Evolutionary conservation across 2,329 filamentous ascomycete species (phyloP), one percentile per base, ranked within the genome.

Genomic region (Hypoxylon sp.): DNA sequence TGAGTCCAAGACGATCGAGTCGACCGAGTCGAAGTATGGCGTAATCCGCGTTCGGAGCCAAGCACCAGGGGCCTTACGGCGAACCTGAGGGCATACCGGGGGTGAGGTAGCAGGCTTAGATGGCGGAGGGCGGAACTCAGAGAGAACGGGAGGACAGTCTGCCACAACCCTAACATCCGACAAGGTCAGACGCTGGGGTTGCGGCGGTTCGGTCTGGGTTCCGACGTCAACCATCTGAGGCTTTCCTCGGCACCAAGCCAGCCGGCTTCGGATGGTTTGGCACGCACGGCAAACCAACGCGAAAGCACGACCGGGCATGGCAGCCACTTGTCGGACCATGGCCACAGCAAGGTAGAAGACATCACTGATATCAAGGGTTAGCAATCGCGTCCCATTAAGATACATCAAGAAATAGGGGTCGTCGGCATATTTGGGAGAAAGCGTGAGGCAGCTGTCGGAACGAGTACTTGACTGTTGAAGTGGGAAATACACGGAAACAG

Each of bases 141-240:
- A 26, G 7, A 6, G 48, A 22, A 24, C 12, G 9, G 16, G 12
- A n/a, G 14, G 30, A n/a, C 24, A 20, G 2, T 28, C 45, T 3
- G 22, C 26, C n/a, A 40, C 11, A 16, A 45, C 45, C 36, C 20
- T 50, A 12, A 48, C 20, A 8, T 36, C 36, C 4, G 16, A 42
- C 40, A n/a, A 45, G 38, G 36, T 20, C 7, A 40, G 36, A 20
- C 20, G 36, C 20, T 40, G 36, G 20, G 16, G 12, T 4, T 33
- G 12, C 4, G 40, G 6, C 2, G 30, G n/a, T n/a, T 46, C 61
- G 11, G 22, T 55, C 36, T 64, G 61, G 6, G 61, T 60, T 11
- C 42, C 14, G 22, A 16, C 22, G 16, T 60, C 44, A 14, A 60
- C 36, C 38, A 45, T 36, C 22, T 26, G 36, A 6, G 50, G 38